Evolutionary conservation across 2,329 filamentous ascomycete genomes (phyloP).

Genomic region (Colletotrichum aenigma): DNA sequence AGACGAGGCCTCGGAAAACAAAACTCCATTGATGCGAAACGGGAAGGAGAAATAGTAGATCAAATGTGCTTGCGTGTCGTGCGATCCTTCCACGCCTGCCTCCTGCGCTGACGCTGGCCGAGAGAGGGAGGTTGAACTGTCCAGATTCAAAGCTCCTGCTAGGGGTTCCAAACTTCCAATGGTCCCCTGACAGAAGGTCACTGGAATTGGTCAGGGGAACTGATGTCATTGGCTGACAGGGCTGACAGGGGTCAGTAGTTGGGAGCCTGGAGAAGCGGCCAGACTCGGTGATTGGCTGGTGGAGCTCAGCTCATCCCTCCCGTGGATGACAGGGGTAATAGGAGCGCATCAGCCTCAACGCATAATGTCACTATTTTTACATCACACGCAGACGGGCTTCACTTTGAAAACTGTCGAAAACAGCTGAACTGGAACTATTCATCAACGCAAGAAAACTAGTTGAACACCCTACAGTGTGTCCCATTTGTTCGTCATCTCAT

Average conservation of each 20-base stretch:
- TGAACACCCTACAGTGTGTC: neutral
- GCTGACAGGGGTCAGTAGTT: neutral
- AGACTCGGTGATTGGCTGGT: neutral
- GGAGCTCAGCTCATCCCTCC: neutral
- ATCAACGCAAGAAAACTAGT: slow-evolving; percentile 18
- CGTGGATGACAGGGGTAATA: neutral
- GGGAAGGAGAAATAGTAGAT: neutral
- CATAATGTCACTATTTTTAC: neutral
- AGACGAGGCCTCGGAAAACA: neutral
- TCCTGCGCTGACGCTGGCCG: neutral
- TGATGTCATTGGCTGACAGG: slow-evolving; percentile 1
- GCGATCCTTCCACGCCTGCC: neutral
- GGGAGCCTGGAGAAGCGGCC: neutral
- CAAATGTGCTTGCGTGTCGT: neutral
- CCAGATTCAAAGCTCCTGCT: neutral
- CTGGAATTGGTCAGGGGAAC: neutral
- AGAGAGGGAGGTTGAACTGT: neutral
- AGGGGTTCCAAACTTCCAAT: neutral
- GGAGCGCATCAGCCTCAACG: neutral
- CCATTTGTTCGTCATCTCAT: slow-evolving; percentile 10
- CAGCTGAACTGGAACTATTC: neutral
- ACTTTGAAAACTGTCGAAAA: neutral
- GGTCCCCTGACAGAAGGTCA: neutral
- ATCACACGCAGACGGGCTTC: neutral
- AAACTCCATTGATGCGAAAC: neutral